These are phyloP conservation scores for Rehmannia glutinosa DNA, from an alignment of 257 asterid genomes.

Conservation along the genomic window DNA sequence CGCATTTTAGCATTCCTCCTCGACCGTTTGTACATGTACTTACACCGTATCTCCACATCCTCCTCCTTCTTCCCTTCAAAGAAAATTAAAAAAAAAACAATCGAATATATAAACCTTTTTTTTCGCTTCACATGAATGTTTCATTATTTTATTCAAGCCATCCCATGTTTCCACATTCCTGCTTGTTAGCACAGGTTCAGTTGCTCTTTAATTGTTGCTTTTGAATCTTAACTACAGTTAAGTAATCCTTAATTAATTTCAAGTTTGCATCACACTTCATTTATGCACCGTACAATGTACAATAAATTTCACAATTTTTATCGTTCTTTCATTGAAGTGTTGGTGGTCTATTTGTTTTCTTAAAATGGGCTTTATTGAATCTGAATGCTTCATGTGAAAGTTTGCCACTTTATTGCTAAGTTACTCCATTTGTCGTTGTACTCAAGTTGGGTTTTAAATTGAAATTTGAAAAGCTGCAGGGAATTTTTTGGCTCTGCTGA, in stretches of 20 bases:
- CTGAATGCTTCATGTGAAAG: conserved; percentile 32
- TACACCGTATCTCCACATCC: conserved; percentile 33
- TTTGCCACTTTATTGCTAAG: conserved; percentile 29
- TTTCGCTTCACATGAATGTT: conserved; percentile 33
- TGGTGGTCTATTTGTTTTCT: conserved; percentile 18
- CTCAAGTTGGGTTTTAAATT: conserved; percentile 21
- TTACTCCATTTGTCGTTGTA: conserved; percentile 8
- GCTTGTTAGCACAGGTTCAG: conserved; percentile 31
- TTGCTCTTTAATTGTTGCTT: conserved; percentile 20
- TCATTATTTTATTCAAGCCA: conserved; percentile 24
- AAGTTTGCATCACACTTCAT: conserved; percentile 27
- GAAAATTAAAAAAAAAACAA: background rate
- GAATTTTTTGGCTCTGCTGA: background rate
- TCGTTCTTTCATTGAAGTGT: conserved; percentile 7
- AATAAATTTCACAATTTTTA: conserved; percentile 18
- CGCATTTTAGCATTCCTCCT: conserved; percentile 23
- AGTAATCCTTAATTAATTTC: conserved; percentile 33
- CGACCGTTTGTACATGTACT: conserved; percentile 34
- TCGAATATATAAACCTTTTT: background rate
- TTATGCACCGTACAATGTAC: conserved; percentile 34
- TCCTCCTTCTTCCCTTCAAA: background rate
- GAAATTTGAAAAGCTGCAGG: conserved; percentile 8
- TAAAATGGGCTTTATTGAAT: conserved; percentile 38
- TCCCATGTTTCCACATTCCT: conserved; percentile 48
- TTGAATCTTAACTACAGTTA: conserved; percentile 16